Evolutionary conservation across 78 protist species (phyloP).

Genomic region (Dictyostelium discoideum): dicty_2.7 NC_007089.4:1127001-1127500

Average conservation of each 20-base stretch:
- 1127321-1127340: background rate
- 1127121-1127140: background rate
- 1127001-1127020: background rate
- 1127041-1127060: background rate
- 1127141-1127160: background rate
- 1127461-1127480: constrained; percentile 4
- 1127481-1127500: background rate
- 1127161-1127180: background rate
- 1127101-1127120: background rate
- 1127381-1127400: background rate
- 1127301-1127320: background rate
- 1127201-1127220: background rate
- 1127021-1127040: background rate
- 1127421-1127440: background rate
- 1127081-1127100: background rate
- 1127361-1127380: background rate
- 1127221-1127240: background rate
- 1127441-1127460: constrained; percentile 1
- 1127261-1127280: background rate
- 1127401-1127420: background rate
- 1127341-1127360: background rate
- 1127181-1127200: background rate
- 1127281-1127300: background rate
- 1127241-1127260: background rate
- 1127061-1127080: background rate